These are phyloP conservation scores for Theobroma cacao DNA, from an alignment of 345 rosid species.

Conservation along the genomic window DNA sequence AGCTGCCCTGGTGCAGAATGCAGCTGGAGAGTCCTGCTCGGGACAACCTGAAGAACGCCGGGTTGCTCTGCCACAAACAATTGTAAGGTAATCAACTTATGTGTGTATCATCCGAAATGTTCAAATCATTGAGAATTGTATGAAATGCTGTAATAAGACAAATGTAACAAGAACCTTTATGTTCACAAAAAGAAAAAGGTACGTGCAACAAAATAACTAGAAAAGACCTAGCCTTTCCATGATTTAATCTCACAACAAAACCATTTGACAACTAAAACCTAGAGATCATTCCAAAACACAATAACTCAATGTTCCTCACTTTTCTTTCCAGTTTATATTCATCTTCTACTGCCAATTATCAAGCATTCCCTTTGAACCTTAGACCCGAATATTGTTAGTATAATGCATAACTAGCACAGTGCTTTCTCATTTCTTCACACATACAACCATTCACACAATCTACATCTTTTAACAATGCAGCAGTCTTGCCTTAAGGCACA, in stretches of 20 bases:
- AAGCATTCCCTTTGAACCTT: neutral
- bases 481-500: neutral
- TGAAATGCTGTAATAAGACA: too few relatives aligned
- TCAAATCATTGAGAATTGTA: too few relatives aligned
- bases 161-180: neutral
- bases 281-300: neutral
- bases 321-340: neutral
- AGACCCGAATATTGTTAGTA: neutral
- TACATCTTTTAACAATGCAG: neutral
- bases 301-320: neutral
- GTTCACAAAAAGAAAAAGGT: neutral
- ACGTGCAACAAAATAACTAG: neutral
- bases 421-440: neutral
- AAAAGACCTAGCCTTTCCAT: neutral
- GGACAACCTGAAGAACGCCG: conserved; percentile 86
- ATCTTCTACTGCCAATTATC: neutral
- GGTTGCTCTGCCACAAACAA: conserved; percentile 59
- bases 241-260: neutral
- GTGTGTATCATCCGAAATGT: neutral
- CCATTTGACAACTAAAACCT: neutral
- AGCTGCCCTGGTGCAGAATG: conserved; percentile 47
- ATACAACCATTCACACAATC: neutral
- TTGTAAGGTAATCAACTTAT: neutral
- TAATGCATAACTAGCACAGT: neutral
- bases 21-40: conserved; percentile 58